A percentile compares a stretch with the other conserved stretches of the same genome.
These are phyloP conservation scores for Plectranthus barbatus DNA, from an alignment of 257 asterid genomes.

Conservation along the genomic window DNA sequence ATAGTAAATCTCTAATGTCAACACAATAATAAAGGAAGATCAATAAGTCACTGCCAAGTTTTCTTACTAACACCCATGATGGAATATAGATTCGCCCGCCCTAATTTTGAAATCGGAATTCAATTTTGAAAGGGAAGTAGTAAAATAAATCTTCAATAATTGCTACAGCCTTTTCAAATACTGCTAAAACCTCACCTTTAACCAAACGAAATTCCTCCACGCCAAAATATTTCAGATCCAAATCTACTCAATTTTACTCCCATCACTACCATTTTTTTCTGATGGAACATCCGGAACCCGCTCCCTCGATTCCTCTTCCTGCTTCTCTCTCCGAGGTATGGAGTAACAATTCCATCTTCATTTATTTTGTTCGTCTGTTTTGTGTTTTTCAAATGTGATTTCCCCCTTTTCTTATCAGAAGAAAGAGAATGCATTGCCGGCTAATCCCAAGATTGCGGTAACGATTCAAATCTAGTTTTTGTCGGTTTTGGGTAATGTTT, in stretches of 20 bases:
- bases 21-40: too few relatives aligned
- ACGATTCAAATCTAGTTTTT: neutral
- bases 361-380: neutral
- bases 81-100: too few relatives aligned
- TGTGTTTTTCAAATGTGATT: neutral
- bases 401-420: conserved; percentile 33
- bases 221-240: conserved; percentile 19
- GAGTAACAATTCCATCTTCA: neutral
- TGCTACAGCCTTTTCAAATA: conserved; percentile 3
- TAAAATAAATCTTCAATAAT: neutral
- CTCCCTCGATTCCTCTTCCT: conserved; percentile 3
- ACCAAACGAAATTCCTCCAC: neutral
- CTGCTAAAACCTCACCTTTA: conserved; percentile 11
- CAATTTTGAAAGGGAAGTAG: conserved; percentile 1
- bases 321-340: conserved; percentile 39
- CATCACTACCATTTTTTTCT: neutral
- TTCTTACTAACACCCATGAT: too few relatives aligned
- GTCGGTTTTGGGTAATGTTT: neutral
- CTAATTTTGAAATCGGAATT: conserved; percentile 15
- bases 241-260: conserved; percentile 6
- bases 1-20: too few relatives aligned
- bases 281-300: conserved; percentile 49
- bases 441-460: conserved; percentile 70
- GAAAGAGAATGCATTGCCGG: conserved; percentile 50
- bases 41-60: too few relatives aligned